phyloP scores from a whole-genome alignment of 2,329 filamentous ascomycete genomes.

The Metarhizium anisopliae region DNA sequence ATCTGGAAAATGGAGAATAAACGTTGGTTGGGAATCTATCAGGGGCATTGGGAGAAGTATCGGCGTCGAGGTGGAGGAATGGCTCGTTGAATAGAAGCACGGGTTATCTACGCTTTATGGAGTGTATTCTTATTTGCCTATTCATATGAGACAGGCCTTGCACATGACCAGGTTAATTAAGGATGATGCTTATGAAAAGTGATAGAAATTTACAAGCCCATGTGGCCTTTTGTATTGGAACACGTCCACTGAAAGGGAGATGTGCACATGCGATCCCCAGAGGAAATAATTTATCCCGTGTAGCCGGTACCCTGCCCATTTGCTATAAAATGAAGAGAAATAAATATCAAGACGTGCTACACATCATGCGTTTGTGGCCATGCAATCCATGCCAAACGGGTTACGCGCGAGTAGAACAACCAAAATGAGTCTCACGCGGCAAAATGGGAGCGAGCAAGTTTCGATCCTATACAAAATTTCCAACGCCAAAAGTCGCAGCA shows the following conservation, averaged over 20 bases:
- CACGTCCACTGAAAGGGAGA: background rate
- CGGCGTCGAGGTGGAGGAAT: conserved; percentile 72
- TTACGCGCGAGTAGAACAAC: background rate
- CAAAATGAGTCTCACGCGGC: background rate
- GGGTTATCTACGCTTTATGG: background rate
- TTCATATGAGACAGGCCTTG: background rate
- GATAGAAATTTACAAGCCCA: background rate
- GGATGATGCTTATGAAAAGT: background rate
- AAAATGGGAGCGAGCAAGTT: background rate
- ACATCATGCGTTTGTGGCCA: background rate
- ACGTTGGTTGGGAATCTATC: conserved; percentile 70
- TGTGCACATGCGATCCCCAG: background rate
- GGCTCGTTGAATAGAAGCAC: conserved; percentile 50
- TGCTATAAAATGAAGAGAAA: background rate
- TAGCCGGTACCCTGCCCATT: background rate
- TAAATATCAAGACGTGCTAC: background rate
- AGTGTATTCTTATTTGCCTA: background rate
- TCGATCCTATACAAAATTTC: background rate
- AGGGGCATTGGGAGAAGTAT: conserved; percentile 62
- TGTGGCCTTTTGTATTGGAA: background rate
- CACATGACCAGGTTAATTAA: background rate
- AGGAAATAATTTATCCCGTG: background rate
- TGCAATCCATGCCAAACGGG: background rate
- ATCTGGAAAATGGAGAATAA: conserved; percentile 67
- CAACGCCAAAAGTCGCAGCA: background rate